Base-by-base conservation (phyloP, 2,329 filamentous ascomycete species). In the Ophiostoma australiae region DNA sequence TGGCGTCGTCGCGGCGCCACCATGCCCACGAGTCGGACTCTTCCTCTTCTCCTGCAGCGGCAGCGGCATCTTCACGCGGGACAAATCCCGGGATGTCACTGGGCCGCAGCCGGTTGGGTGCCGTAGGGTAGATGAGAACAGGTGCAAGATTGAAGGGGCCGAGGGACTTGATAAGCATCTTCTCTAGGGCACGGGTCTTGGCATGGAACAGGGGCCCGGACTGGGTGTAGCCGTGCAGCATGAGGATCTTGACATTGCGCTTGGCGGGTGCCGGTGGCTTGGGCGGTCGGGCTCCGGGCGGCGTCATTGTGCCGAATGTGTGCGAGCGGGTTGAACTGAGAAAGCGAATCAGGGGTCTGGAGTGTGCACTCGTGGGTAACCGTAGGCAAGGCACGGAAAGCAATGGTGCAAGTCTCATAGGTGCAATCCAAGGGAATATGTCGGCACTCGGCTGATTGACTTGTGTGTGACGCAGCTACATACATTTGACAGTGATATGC, bases 211-310 rank as follows among this genome's bases (percentile, higher is more conserved):
- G 84, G 4, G 89, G 80, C 4, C 94, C 93, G 37, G 92, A 96
- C 84, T 98, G 94, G 8, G 94, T 97, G 86, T 89, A 97, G 80
- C 94, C 91, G 76, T 94, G 91, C 37, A 94, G 84, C 90, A 93
- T 92, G 65, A 94, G 83, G 74, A 94, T 89, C 79, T 89, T 92
- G 72, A 89, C 76, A 70, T 85, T 81, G 70, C 78, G 84, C 79
- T 84, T 86, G 55, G 76, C 79, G 67, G 78, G 79, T 13, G 67
- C 44, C 79, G 70, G 78, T 78, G 70, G 79, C 67, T 69, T 69
- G 17, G 39, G 48, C 35, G 35, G 66, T 10, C 27, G 58, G 17
- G 61, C 48, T 58, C 23, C 35, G 15, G 68, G 63, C n/a, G 20
- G 23, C n/a, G 11, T 63, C 70, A 70, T 72, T 31, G 68, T 65